Base-by-base conservation (phyloP, 78 protist species). In the Dictyostelium discoideum region DNA sequence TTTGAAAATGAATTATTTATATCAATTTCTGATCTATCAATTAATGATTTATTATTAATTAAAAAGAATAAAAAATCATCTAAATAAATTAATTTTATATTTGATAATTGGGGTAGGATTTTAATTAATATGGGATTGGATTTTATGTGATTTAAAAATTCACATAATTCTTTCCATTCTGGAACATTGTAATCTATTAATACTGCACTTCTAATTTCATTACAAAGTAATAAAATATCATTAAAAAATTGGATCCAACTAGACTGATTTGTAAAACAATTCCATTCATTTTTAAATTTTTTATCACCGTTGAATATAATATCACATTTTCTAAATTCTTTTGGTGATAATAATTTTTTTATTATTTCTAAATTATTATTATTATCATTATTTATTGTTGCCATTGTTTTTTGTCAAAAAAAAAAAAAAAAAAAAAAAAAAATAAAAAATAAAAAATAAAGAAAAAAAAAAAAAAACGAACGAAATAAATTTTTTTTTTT, bases 41-140 rank as follows among this genome's bases (percentile, higher is more conserved):
- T 20, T 37, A 83, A 44, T 37, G 26, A 5, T 26, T n/a, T 5
- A 29, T 37, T 11, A 8, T 83, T 48, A 4, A 32, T 24, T 26
- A 83, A 32, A 57, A 83, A 83, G 37, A 40, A 83, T 40, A 83
- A 65, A 37, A 5, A 57, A 83, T 83, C 87, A 83, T 83, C 76
- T 16, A 83, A 29, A 48, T 37, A 42, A 18, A 83, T 14, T 37
- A 57, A 57, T 83, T 44, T 13, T 5, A 83, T 48, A 57, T 83
- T 40, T 37, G 44, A 32, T 60, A 40, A 39, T 11, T 24, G 39
- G 16, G 39, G 26, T 37, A 40, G 3, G 1, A 3, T 4, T 18
- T 32, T 20, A 5, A 10, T 7, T 60, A 83, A 20, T 32, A 8
- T 3, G 1, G 85, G 6, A 5, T 13, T 22, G 37, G 48, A 44